Evolutionary conservation across 768 basidiomycete genomes (phyloP).

Genomic region (Xerocomellus chrysenteron): DNA sequence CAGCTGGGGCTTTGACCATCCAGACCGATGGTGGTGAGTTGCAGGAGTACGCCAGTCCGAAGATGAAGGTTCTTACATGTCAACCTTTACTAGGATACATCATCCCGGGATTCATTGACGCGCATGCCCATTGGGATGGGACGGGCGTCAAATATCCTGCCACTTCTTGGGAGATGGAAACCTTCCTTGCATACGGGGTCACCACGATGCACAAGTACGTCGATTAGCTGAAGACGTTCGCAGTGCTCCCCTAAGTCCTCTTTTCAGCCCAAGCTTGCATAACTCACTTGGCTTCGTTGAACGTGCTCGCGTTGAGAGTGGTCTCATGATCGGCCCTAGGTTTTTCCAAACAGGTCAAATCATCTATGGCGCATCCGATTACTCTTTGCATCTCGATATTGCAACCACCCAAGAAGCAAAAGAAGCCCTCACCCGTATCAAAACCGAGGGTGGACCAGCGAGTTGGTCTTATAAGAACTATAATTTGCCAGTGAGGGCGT

Average conservation of each 20-base stretch:
- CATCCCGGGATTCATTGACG: constrained; percentile 72
- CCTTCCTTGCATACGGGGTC: constrained; percentile 74
- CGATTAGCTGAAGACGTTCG: neutral
- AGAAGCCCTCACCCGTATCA: constrained; percentile 66
- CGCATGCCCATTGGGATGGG: constrained; percentile 74
- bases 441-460: constrained; percentile 67
- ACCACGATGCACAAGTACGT: constrained; percentile 75
- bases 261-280: constrained; percentile 58
- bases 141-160: constrained; percentile 53
- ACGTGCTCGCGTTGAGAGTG: constrained; percentile 66
- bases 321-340: constrained; percentile 65
- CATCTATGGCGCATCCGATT: constrained; percentile 45
- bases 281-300: constrained; percentile 64
- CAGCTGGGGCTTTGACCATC: constrained; percentile 44
- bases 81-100: constrained; percentile 48
- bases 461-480: constrained; percentile 81
- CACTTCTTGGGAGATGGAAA: constrained; percentile 71
- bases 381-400: constrained; percentile 66
- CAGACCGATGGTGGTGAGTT: constrained; percentile 61
- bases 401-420: constrained; percentile 59
- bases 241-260: neutral
- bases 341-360: constrained; percentile 69
- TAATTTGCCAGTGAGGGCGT: constrained; percentile 65
- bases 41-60: neutral
- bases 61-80: neutral